A percentile compares a stretch with the other conserved stretches of the same genome.
Evolutionary conservation across 768 basidiomycete genomes (phyloP).

Genomic region (Rubroboletus pulcherrimus): DNA sequence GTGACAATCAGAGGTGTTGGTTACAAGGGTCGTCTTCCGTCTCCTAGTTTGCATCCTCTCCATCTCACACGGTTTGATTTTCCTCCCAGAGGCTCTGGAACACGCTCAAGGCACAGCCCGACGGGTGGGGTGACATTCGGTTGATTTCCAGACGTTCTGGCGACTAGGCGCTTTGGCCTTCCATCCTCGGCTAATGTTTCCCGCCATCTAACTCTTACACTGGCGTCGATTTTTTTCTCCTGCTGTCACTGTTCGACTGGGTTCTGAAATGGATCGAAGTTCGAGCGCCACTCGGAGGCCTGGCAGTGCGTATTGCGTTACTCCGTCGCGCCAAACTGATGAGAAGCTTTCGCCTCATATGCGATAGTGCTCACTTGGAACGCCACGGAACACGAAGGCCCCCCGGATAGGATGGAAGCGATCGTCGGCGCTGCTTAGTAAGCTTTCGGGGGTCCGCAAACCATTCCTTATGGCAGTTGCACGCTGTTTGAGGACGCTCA

Average conservation of each 20-base stretch:
- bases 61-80: not conserved
- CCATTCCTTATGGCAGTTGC: not conserved
- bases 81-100: not conserved
- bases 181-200: slow-evolving; percentile 5
- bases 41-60: not conserved
- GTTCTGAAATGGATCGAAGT: slow-evolving; percentile 8
- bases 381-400: slow-evolving; percentile 2
- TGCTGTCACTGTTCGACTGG: not conserved
- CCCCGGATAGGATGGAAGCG: not conserved
- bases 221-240: not conserved
- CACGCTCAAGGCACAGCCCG: not conserved
- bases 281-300: not conserved
- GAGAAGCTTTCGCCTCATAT: slow-evolving; percentile 1
- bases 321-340: not conserved
- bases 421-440: slow-evolving; percentile 13
- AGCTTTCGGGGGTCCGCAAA: not conserved
- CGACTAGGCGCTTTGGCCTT: not conserved
- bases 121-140: not conserved
- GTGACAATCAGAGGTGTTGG: not conserved
- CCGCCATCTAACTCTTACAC: not conserved
- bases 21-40: not conserved
- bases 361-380: not conserved
- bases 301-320: slow-evolving; percentile 1
- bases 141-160: not conserved
- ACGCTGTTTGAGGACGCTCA: slow-evolving; percentile 12